Base-by-base conservation (phyloP, 257 asterid species). In the Solanum commersonii region DNA sequence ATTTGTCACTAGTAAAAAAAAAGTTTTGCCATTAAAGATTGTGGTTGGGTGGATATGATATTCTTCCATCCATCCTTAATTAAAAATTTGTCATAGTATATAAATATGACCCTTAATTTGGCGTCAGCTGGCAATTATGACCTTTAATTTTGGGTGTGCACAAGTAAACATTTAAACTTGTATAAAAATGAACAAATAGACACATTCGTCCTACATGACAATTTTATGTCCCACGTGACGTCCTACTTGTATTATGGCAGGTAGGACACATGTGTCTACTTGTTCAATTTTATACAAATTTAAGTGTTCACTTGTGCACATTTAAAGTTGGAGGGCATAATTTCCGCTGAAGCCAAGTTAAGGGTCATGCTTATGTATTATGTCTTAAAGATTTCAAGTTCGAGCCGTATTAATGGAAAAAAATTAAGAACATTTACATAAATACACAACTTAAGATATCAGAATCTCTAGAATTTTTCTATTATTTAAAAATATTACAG, bases 131-230 rank as follows among this genome's bases (percentile, higher is more conserved):
- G 0, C 0, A 56, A 18, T 0, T 56, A 7, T 56, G 11, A 56
- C 4, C 2, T 56, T 56, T 56, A 3, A 20, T 0, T 56, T 56
- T 56, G n/a, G 1, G 0, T 56, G 2, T 56, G 5, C 11, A 56
- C 2, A 20, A 20, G 4, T 0, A 56, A 0, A 56, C 2, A 18
- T 0, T 18, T 56, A 20, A 20, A 56, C 0, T 56, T 7, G n/a
- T 7, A 56, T 56, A 56, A 20, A 56, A 7, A 0, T 20, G 0
- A 20, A 56, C 25, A 56, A 56, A 20, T 20, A 56, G 2, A 49
- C 9, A 49, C 60, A 49, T 49, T 49, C 9, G 4, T 49, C 9
- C 23, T 49, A 49, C 60, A 15, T 49, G 3, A 7, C 10, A 56
- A 56, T 56, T 56, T 18, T 56, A 56, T 56, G 1, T 56, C 4